Conservation (phyloP, 257 asterid genomes). For the Eucommia ulmoides region DNA sequence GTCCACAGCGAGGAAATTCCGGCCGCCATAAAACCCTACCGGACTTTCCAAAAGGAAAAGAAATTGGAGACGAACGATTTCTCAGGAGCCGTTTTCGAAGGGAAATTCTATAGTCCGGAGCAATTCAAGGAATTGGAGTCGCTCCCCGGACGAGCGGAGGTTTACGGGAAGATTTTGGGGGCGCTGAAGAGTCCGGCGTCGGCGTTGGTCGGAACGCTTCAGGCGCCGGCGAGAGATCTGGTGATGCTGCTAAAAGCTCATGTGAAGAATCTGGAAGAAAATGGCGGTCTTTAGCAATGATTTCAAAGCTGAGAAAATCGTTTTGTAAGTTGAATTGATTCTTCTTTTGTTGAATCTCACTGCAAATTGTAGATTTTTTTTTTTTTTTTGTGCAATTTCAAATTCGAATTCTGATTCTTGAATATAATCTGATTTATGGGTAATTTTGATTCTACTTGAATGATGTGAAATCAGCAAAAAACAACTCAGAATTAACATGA, state of each 20-base stretch:
- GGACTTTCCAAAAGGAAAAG: conserved; percentile 73
- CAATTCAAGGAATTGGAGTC: conserved; percentile 67
- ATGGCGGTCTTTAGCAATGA: too few species aligned
- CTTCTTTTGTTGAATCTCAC: too few species aligned
- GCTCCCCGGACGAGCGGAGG: conserved; percentile 69
- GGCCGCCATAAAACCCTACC: conserved; percentile 80
- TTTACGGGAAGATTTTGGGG: conserved; percentile 67
- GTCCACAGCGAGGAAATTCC: conserved; percentile 88
- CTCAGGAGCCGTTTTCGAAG: conserved; percentile 88
- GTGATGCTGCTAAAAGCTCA: conserved; percentile 58
- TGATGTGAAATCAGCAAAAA: too few species aligned
- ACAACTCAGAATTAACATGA: too few species aligned
- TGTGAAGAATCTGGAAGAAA: conserved; percentile 70
- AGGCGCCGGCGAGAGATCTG: conserved; percentile 89
- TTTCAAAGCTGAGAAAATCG: too few species aligned
- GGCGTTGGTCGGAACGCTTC: conserved; percentile 81
- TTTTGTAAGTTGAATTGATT: too few species aligned
- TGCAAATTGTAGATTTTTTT: too few species aligned
- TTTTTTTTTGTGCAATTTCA: too few species aligned
- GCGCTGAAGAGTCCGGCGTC: conserved; percentile 77
- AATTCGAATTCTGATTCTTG: too few species aligned
- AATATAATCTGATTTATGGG: too few species aligned
- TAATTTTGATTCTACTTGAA: too few species aligned
- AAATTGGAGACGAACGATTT: conserved; percentile 76
- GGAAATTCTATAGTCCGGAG: conserved; percentile 65